Base-by-base conservation (phyloP, 345 rosid genomes). In the Turritis glabra region DNA sequence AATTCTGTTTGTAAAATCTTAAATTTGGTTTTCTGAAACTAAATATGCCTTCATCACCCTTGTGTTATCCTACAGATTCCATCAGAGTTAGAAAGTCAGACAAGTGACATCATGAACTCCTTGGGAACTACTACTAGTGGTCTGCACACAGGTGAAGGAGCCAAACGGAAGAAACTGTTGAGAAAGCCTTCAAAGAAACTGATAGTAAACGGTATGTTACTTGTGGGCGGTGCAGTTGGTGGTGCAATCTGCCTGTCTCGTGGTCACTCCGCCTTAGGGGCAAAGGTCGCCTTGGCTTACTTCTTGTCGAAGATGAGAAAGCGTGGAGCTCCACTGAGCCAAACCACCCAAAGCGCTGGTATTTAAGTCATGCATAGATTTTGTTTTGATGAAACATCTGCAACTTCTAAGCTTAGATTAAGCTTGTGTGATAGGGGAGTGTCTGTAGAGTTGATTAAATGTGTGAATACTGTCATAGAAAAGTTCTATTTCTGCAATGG, bases 281-380 rank as follows among this genome's bases (percentile, higher is more conserved):
- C 91, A 44, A 94, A 91, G 80, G 92, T 89, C 62, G 95, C 89
- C 12, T 70, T 91, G 82, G 96, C 95, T 47, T 94, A 84, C 76
- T 75, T 94, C 77, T 67, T 94, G 84, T 81, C 92, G 3, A 94
- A 91, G 84, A 79, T 88, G 74, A 77, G 84, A 27, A 89, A 87
- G 70, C 87, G 82, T 1, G 81, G 82, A 17, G 76, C 81, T 64
- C 81, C 85, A 23, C 63, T 79, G 52, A 62, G 83, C 64, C 87
- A 75, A 61, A 82, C 79, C 26, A 13, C 67, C 64, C 80, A 50
- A 64, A 54, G 65, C 30, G 43, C 72, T 50, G 72, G 68, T 71
- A 64, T 32, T 63, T 77, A 58, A 77, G 73, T 66, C 22, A 26
- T 46, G 7, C 17, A 54, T 54, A 64, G 51, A 19, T 55, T 43